These are phyloP conservation scores for Globisporangium okanoganense DNA, from an alignment of 352 stramenopile species.

Conservation along the genomic window DNA sequence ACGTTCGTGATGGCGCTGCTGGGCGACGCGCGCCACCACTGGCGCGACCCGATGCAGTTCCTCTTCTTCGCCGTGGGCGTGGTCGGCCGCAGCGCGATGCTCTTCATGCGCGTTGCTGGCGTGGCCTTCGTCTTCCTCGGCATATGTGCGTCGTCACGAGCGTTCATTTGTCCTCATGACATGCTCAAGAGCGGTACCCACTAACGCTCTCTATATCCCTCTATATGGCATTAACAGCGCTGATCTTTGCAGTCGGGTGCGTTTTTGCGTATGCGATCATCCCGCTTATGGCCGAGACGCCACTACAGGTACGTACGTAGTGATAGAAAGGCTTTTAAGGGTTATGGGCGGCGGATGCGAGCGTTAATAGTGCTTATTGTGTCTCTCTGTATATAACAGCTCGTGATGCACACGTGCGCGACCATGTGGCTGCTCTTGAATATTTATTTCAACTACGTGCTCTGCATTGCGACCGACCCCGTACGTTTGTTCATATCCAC, in stretches of 20 bases:
- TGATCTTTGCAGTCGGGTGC: slow-evolving; percentile 40
- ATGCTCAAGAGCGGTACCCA: not conserved
- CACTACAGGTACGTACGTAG: slow-evolving; percentile 21
- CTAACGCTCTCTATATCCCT: not conserved
- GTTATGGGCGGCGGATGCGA: not conserved
- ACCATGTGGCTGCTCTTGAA: slow-evolving; percentile 47
- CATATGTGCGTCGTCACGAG: slow-evolving; percentile 28
- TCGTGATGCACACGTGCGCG: slow-evolving; percentile 27
- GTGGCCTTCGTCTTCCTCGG: slow-evolving; percentile 37
- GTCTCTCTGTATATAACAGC: slow-evolving; percentile 11
- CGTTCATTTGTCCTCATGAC: not conserved
- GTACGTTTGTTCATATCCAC: slow-evolving; percentile 13
- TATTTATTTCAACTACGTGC: slow-evolving; percentile 74
- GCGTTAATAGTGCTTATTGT: not conserved
- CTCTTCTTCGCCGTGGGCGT: slow-evolving; percentile 29
- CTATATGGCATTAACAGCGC: slow-evolving; percentile 11
- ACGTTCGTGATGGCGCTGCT: slow-evolving; percentile 1
- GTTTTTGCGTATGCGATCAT: slow-evolving; percentile 52
- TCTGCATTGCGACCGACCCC: slow-evolving; percentile 59
- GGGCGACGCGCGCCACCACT: slow-evolving; percentile 24
- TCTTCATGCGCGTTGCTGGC: slow-evolving; percentile 43
- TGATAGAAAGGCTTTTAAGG: not conserved
- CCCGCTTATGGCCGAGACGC: slow-evolving; percentile 39
- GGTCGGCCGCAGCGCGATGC: slow-evolving; percentile 30
- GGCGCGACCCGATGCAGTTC: slow-evolving; percentile 52